A percentile compares a stretch with the other conserved stretches of the same genome.
Evolutionary conservation across 2,329 filamentous ascomycete genomes (phyloP).

Genomic region (Ascochyta lentis): DNA sequence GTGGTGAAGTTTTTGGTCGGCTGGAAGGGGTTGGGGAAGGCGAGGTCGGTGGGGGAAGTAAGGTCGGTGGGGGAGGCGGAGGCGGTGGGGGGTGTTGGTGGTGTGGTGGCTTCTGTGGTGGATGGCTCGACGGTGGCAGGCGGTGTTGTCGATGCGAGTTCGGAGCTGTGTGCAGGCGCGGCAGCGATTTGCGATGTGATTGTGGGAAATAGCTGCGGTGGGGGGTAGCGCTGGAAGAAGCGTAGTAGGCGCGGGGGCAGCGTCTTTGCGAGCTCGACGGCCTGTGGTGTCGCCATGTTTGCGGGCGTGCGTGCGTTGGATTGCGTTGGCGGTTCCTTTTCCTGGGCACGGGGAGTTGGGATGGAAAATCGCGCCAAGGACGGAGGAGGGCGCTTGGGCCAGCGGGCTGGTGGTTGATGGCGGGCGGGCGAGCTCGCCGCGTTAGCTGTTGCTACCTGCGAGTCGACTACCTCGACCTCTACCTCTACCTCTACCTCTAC

Average conservation of each 20-base stretch:
- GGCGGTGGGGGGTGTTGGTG: conserved; percentile 43
- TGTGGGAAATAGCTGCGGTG: conserved; percentile 58
- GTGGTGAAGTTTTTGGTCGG: conserved; percentile 79
- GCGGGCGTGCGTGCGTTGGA: conserved; percentile 9
- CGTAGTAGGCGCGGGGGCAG: conserved; percentile 79
- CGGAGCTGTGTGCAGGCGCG: conserved; percentile 19
- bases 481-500: too few species aligned
- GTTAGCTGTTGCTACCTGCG: conserved; percentile 22
- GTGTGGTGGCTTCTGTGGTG: conserved; percentile 17
- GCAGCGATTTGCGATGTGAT: conserved; percentile 24
- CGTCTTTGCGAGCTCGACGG: conserved; percentile 67
- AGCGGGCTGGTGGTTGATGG: not conserved
- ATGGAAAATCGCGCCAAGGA: conserved; percentile 2
- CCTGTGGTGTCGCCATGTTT: conserved; percentile 39
- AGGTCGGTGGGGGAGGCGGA: conserved; percentile 27
- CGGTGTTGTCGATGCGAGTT: conserved; percentile 31
- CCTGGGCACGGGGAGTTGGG: too few species aligned
- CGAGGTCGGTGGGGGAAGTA: conserved; percentile 48
- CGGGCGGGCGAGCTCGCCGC: conserved; percentile 24
- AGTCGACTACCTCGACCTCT: too few species aligned
- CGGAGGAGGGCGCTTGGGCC: not conserved
- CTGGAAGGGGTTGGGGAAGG: conserved; percentile 79
- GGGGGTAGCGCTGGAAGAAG: conserved; percentile 91
- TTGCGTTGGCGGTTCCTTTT: not conserved
- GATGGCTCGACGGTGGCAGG: conserved; percentile 16